These are phyloP conservation scores for Aspergillus alliaceus DNA, from an alignment of 2,329 filamentous ascomycete species.

Conservation along the genomic window DNA sequence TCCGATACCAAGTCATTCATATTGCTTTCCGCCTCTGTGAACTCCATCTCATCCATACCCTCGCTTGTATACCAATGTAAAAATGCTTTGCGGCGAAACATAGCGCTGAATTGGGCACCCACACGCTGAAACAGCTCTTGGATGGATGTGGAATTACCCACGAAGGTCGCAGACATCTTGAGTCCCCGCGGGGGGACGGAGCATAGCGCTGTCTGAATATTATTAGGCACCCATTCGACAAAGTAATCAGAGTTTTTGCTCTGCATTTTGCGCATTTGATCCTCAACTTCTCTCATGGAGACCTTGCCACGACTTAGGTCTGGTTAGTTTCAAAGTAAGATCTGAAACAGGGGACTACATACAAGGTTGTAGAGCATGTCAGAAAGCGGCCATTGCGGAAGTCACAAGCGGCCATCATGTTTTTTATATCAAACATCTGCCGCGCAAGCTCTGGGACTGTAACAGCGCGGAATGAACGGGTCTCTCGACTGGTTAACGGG, in stretches of 20 bases:
- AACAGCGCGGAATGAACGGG: slow-evolving; percentile 95
- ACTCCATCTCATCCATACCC: slow-evolving; percentile 99
- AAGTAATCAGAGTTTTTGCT: slow-evolving; percentile 99
- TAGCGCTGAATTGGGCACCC: slow-evolving; percentile 98
- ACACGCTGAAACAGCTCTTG: slow-evolving; percentile 99
- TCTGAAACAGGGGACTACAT: slow-evolving; percentile 57
- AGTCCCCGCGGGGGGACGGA: slow-evolving; percentile 96
- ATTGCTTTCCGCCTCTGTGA: slow-evolving; percentile 99
- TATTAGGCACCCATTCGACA: slow-evolving; percentile 99
- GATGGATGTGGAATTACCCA: slow-evolving; percentile 98
- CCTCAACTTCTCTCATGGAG: slow-evolving; percentile 99
- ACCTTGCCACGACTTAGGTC: slow-evolving; percentile 88
- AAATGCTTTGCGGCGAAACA: slow-evolving; percentile 99
- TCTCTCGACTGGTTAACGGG: slow-evolving; percentile 91
- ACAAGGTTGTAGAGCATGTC: slow-evolving; percentile 98
- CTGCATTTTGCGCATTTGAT: slow-evolving; percentile 99
- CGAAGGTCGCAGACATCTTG: slow-evolving; percentile 98
- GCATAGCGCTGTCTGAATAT: slow-evolving; percentile 98
- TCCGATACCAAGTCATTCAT: slow-evolving; percentile 99
- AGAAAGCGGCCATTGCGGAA: slow-evolving; percentile 99
- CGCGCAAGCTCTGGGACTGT: slow-evolving; percentile 98
- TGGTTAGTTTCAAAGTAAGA: background rate
- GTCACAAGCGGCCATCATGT: slow-evolving; percentile 99
- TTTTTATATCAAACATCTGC: slow-evolving; percentile 99
- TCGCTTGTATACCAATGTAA: slow-evolving; percentile 99